Evolutionary conservation across 129 eudicot species (phyloP), one percentile per base, ranked within the genome.

Genomic region (Apium graveolens): DNA sequence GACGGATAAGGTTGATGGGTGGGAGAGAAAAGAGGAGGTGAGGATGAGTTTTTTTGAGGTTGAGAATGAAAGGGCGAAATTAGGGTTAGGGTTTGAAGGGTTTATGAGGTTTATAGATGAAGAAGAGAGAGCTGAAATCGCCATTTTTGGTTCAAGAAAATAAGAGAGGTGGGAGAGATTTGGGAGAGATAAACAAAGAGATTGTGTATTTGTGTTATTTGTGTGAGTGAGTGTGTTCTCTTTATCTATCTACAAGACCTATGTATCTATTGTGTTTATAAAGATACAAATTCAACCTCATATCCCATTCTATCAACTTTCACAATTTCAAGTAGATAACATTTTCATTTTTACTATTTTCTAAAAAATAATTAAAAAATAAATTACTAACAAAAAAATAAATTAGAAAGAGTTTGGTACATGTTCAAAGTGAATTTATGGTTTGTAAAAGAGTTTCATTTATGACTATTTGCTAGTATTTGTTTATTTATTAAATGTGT

Each of bases 1-100:
- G 79, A 84, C 63, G 46, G 81, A 78, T 34, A 85, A 80, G 55
- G 91, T 83, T 31, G 89, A 49, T 18, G 91, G 75, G 78, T 80
- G 83, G 5, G 90, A 24, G 45, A 84, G 42, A n/a, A 85, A 88
- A 29, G 89, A 81, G 20, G 97, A 88, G 76, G 86, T 78, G 71
- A 86, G 86, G 29, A 85, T 80, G 12, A 84, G 1, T 66, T 31
- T 42, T 79, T 83, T 48, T 60, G 48, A 37, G 65, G 32, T 74
- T 2, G 74, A 6, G 27, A 18, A 27, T 4, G 80, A 49, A 39
- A 65, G 37, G 31, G 49, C 53, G n/a, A 9, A 24, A 60, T 29
- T 34, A 7, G 31, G 41, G 80, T 35, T 74, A 16, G 75, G 72
- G 78, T 68, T 37, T 27, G 72, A 31, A 66, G 72, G 53, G 76